Conservation (phyloP, 768 basidiomycete species). For the Royoungia palumana region DNA sequence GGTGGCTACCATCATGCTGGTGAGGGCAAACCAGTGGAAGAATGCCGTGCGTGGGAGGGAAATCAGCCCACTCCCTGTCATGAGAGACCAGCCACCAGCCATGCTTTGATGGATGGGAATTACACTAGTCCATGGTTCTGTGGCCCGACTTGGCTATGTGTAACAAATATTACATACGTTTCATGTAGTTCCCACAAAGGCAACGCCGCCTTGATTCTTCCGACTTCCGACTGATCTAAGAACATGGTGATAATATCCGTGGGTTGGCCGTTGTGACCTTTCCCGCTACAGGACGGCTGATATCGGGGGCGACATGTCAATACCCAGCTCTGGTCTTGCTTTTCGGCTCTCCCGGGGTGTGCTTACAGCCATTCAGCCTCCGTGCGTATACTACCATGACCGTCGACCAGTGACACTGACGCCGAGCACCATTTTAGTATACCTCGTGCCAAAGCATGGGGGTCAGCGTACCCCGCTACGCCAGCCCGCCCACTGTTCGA, state of each 20-base stretch:
- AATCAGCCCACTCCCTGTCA: background rate
- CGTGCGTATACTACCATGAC: conserved; percentile 36
- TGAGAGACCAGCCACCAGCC: too few relatives aligned
- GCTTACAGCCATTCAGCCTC: conserved; percentile 44
- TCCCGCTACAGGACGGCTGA: background rate
- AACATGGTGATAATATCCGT: too few relatives aligned
- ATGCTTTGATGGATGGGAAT: too few relatives aligned
- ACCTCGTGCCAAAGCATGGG: conserved; percentile 59
- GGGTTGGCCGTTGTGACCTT: too few relatives aligned
- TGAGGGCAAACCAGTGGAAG: conserved; percentile 16
- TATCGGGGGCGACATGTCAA: conserved; percentile 2
- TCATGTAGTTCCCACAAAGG: too few relatives aligned
- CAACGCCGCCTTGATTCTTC: too few relatives aligned
- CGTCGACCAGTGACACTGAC: background rate
- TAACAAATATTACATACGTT: too few relatives aligned
- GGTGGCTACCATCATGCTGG: conserved; percentile 18
- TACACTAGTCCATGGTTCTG: too few relatives aligned
- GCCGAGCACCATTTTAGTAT: conserved; percentile 38
- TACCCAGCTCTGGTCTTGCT: conserved; percentile 7
- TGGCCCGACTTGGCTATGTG: too few relatives aligned
- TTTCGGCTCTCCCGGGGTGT: conserved; percentile 42
- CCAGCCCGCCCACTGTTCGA: conserved; percentile 52
- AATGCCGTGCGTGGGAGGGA: background rate
- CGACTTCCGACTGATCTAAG: too few relatives aligned
- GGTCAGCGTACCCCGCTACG: conserved; percentile 39